Conservation (phyloP, 352 stramenopile species). For the Globisporangium nodosum region DNA sequence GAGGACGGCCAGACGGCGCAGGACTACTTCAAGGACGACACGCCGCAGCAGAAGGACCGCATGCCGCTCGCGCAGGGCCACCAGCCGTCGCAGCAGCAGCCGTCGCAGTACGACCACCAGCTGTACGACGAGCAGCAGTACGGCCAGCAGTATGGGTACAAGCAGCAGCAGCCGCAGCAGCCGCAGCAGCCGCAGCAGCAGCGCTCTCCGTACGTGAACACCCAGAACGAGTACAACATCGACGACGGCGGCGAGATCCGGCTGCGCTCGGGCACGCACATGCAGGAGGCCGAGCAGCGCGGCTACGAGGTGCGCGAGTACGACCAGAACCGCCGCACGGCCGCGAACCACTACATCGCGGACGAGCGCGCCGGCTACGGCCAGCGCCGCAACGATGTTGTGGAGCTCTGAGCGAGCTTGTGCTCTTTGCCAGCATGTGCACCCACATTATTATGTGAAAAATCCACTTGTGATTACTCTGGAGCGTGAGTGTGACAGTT, state of each 20-base stretch:
- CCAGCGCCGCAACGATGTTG: constrained; percentile 51
- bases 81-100: constrained; percentile 11
- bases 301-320: constrained; percentile 31
- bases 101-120: too few species aligned
- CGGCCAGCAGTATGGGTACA: constrained; percentile 1
- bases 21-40: constrained; percentile 69
- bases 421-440: too few species aligned
- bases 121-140: constrained; percentile 9
- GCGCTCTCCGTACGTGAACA: constrained; percentile 41
- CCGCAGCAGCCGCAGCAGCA: constrained; percentile 11
- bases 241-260: constrained; percentile 41
- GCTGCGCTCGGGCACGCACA: constrained; percentile 47
- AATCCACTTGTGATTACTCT: background rate
- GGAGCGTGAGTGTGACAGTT: background rate
- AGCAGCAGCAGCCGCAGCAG: constrained; percentile 10
- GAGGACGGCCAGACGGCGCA: constrained; percentile 55
- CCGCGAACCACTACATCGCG: constrained; percentile 47
- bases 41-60: constrained; percentile 27
- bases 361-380: constrained; percentile 33
- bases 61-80: constrained; percentile 12
- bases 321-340: constrained; percentile 29
- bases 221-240: constrained; percentile 14
- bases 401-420: constrained; percentile 35
- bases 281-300: constrained; percentile 16
- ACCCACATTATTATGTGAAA: background rate